A percentile compares a stretch with the other conserved stretches of the same genome.
Conservation (phyloP, 495 filamentous ascomycete species). For the Clohesyomyces aquaticus region DNA sequence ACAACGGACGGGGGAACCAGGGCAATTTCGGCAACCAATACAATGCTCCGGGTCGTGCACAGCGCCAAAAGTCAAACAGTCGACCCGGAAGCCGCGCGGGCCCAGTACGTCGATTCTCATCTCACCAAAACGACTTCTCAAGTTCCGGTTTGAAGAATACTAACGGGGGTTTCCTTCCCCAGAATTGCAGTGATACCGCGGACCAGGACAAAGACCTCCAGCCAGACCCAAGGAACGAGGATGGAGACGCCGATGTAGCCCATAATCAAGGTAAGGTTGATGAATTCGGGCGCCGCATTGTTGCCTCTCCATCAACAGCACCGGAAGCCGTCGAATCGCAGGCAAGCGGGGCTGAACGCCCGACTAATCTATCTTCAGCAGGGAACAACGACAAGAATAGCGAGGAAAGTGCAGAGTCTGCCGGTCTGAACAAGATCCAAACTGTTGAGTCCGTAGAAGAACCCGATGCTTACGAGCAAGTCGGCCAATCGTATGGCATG, state of each 20-base stretch:
- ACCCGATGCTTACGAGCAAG: conserved; percentile 17
- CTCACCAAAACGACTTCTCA: background rate
- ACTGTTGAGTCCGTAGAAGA: conserved; percentile 43
- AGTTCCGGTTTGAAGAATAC: conserved; percentile 4
- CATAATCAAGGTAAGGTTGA: conserved; percentile 28
- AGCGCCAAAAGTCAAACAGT: conserved; percentile 12
- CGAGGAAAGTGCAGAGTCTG: background rate
- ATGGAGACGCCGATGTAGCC: conserved; percentile 9
- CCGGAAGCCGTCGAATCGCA: background rate
- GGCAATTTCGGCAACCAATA: conserved; percentile 43
- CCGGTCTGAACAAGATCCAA: conserved; percentile 28
- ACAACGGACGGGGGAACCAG: conserved; percentile 58
- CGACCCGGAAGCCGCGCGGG: conserved; percentile 28
- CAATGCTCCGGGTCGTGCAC: conserved; percentile 29
- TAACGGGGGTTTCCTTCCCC: conserved; percentile 6
- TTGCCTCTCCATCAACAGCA: conserved; percentile 1
- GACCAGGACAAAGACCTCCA: conserved; percentile 7
- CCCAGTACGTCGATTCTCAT: conserved; percentile 30
- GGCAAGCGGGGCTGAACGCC: background rate
- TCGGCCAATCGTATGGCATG: background rate
- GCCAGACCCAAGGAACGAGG: conserved; percentile 5
- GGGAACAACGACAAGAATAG: conserved; percentile 11
- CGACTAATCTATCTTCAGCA: conserved; percentile 5
- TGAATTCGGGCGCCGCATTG: background rate
- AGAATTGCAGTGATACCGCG: conserved; percentile 22